Evolutionary conservation across 805 yeast genomes (phyloP).

Genomic region (Metschnikowia aberdeeniae): DNA sequence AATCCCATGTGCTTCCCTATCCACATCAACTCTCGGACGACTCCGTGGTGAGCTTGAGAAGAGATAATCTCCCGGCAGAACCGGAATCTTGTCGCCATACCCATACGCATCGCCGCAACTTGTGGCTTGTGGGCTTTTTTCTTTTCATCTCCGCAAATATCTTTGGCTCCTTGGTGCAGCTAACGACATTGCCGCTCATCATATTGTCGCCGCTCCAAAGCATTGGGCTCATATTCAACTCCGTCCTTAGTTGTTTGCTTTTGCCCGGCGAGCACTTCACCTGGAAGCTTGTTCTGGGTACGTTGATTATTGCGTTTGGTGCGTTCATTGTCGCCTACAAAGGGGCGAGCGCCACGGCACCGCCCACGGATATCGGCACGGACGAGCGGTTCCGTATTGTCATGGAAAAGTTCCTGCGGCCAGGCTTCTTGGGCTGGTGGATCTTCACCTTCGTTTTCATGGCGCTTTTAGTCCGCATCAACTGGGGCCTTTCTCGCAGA

Average conservation of each 20-base stretch:
- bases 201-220: conserved; percentile 81
- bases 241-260: conserved; percentile 60
- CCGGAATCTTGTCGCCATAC: conserved; percentile 19
- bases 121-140: conserved; percentile 74
- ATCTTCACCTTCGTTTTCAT: conserved; percentile 30
- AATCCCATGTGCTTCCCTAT: conserved; percentile 53
- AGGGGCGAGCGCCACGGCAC: conserved; percentile 41
- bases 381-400: conserved; percentile 35
- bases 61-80: conserved; percentile 7
- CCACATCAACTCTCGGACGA: conserved; percentile 12
- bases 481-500: conserved; percentile 18
- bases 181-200: conserved; percentile 77
- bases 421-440: conserved; percentile 58
- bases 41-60: conserved; percentile 9
- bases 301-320: conserved; percentile 64
- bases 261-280: conserved; percentile 69
- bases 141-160: conserved; percentile 71
- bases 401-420: conserved; percentile 34
- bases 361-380: conserved; percentile 22
- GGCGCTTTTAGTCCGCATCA: conserved; percentile 22
- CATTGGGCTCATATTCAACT: conserved; percentile 82
- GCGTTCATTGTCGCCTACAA: conserved; percentile 74
- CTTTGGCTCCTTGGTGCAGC: conserved; percentile 77
- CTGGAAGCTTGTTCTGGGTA: conserved; percentile 53
- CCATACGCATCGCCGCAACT: conserved; percentile 41